These are phyloP conservation scores for Amanita jacksonii DNA, from an alignment of 768 basidiomycete genomes.

Conservation along the genomic window DNA sequence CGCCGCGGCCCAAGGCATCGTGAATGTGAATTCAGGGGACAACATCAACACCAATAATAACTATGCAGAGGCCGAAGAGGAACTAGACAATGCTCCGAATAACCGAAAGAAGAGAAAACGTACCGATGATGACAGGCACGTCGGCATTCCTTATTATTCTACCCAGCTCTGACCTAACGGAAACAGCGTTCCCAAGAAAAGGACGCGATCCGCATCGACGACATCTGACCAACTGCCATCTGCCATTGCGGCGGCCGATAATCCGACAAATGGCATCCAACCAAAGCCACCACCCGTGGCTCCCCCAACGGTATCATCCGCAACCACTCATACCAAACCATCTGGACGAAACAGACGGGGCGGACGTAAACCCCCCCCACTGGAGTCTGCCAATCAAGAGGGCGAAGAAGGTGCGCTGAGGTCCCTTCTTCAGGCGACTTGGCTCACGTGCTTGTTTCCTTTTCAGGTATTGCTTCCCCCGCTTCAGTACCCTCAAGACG, in stretches of 20 bases:
- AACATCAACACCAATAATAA: conserved; percentile 17
- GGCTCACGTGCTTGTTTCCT: conserved; percentile 9
- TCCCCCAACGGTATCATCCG: conserved; percentile 17
- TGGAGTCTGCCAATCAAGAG: conserved; percentile 25
- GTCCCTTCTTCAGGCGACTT: neutral
- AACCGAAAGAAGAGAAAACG: conserved; percentile 70
- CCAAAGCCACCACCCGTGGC: neutral
- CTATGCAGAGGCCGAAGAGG: conserved; percentile 33
- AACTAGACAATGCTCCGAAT: conserved; percentile 28
- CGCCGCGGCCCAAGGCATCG: conserved; percentile 34
- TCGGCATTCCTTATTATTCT: conserved; percentile 13
- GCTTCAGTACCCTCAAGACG: conserved; percentile 25
- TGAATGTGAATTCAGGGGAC: too few relatives aligned
- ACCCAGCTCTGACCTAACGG: conserved; percentile 8
- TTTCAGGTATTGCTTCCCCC: conserved; percentile 7
- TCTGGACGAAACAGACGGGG: conserved; percentile 35
- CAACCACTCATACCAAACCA: conserved; percentile 22
- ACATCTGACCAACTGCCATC: conserved; percentile 48
- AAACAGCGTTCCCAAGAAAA: conserved; percentile 49
- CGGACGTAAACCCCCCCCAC: conserved; percentile 28
- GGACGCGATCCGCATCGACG: conserved; percentile 67
- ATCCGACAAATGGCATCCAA: conserved; percentile 16
- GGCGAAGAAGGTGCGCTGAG: conserved; percentile 53
- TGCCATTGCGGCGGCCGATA: conserved; percentile 32
- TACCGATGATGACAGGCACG: conserved; percentile 62